These are phyloP conservation scores for Calonectria pseudoturangicola DNA, from an alignment of 2,329 filamentous ascomycete genomes.

Conservation along the genomic window DNA sequence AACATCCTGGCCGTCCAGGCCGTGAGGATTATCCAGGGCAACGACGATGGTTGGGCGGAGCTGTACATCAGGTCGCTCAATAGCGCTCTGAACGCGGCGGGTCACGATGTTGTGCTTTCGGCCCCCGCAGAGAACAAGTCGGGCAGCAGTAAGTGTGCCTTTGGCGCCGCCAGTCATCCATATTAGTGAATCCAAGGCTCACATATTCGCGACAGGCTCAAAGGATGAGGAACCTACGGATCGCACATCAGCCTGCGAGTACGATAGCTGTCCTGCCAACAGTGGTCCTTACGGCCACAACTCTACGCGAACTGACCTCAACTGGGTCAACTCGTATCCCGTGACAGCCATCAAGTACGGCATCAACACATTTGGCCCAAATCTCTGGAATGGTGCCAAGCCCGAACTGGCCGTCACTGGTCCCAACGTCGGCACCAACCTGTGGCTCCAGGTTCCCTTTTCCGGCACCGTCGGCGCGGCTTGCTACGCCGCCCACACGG, in stretches of 20 bases:
- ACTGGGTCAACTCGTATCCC: conserved; percentile 84
- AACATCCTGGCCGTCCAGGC: conserved; percentile 55
- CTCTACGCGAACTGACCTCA: conserved; percentile 67
- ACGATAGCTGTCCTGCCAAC: conserved; percentile 75
- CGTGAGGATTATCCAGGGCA: conserved; percentile 77
- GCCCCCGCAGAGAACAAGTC: conserved; percentile 80
- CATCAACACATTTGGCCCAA: conserved; percentile 72
- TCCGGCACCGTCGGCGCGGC: conserved; percentile 82
- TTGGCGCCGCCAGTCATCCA: not conserved
- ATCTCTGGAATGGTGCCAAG: conserved; percentile 69
- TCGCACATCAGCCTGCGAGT: conserved; percentile 74
- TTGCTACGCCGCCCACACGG: conserved; percentile 72
- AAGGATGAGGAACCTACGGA: conserved; percentile 70
- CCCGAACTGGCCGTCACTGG: conserved; percentile 80
- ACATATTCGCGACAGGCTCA: conserved; percentile 31
- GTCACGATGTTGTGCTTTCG: conserved; percentile 78
- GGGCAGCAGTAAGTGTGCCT: conserved; percentile 69
- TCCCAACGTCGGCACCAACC: conserved; percentile 76
- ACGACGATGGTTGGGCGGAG: conserved; percentile 86
- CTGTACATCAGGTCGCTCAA: conserved; percentile 78
- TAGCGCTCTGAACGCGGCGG: conserved; percentile 71
- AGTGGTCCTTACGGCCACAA: conserved; percentile 76
- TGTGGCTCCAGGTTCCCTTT: conserved; percentile 73
- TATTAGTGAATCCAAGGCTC: not conserved
- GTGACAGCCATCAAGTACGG: conserved; percentile 79